Base-by-base conservation (phyloP, 2,329 filamentous ascomycete species). In the Stagonosporopsis rhizophila region DNA sequence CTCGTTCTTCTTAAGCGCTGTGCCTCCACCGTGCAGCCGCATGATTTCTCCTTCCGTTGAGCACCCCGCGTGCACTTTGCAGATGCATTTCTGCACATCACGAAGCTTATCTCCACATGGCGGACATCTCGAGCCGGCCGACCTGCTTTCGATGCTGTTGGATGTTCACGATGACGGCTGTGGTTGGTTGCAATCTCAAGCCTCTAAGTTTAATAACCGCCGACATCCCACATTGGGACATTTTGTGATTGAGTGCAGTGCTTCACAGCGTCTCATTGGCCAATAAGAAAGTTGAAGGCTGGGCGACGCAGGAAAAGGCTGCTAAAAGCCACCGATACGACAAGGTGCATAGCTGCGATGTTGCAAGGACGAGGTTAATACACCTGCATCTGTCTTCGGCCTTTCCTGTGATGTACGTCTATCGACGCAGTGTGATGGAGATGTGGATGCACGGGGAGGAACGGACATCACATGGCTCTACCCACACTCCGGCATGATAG, bases 361-460 rank as follows among this genome's bases (percentile, higher is more conserved):
- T 42, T 27, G 47, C 50, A 46, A 25, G 35, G 41, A 53, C 49
- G 35, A 45, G 50, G 49, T 38, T 58, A 58, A 53, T 58, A 58
- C 30, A 53, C 53, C 55, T 58, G 49, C 55, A 58, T 58, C 25
- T 32, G 47, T 47, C 38, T 44, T 63, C 47, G 47, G 63, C 48
- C 48, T 54, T 50, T 44, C 37, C 53, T 55, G 51, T 11, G 40
- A 35, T 50, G 46, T 45, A 42, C 22, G 45, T 58, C 54, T 59
- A 50, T 60, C 56, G 55, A 66, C 70, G 72, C 72, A 70, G 64
- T 67, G 72, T 75, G 72, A 74, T 68, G 58, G 64, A 58, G 60
- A 46, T 52, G 42, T 48, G 41, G 55, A 67, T 70, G 70, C 71
- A 73, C 49, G 57, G 59, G 48, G 35, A 52, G 56, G 51, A 57